phyloP scores from a whole-genome alignment of 2,329 filamentous ascomycete genomes.

The Fusarium circinatum region DNA sequence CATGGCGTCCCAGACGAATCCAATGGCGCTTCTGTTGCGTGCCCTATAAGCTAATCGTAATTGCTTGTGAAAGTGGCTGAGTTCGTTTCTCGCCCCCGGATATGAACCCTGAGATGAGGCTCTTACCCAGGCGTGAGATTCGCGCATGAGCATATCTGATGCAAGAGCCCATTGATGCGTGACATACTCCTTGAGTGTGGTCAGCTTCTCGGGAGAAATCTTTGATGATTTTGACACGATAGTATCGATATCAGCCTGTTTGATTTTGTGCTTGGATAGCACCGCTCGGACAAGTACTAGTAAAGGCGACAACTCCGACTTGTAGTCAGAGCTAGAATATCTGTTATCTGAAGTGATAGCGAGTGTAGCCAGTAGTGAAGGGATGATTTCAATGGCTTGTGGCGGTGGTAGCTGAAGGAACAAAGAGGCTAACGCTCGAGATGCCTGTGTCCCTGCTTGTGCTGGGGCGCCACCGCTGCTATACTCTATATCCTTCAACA shows the following conservation, averaged over 20 bases:
- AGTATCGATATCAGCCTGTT: constrained; percentile 29
- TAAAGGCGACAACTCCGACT: constrained; percentile 43
- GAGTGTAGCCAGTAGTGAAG: constrained; percentile 48
- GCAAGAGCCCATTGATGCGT: constrained; percentile 44
- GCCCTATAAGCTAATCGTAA: constrained; percentile 45
- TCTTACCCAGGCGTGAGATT: constrained; percentile 38
- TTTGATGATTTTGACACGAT: constrained; percentile 28
- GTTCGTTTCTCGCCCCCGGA: not conserved
- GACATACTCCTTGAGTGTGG: constrained; percentile 43
- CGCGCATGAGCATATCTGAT: constrained; percentile 36
- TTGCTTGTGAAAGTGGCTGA: constrained; percentile 43
- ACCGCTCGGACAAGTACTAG: constrained; percentile 42
- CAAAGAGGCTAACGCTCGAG: constrained; percentile 44
- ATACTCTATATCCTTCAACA: constrained; percentile 34
- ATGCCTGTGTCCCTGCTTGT: not conserved
- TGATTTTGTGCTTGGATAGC: constrained; percentile 32
- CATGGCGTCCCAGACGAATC: constrained; percentile 50
- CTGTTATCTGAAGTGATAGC: constrained; percentile 46
- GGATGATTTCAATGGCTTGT: constrained; percentile 42
- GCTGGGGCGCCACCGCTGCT: not conserved
- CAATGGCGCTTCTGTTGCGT: constrained; percentile 45
- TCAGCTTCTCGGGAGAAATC: constrained; percentile 32
- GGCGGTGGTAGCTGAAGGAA: constrained; percentile 46
- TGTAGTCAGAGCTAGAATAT: constrained; percentile 11
- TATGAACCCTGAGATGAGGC: constrained; percentile 4